Base-by-base conservation (phyloP, 163 green algal species). In the Chlorella variabilis region DNA sequence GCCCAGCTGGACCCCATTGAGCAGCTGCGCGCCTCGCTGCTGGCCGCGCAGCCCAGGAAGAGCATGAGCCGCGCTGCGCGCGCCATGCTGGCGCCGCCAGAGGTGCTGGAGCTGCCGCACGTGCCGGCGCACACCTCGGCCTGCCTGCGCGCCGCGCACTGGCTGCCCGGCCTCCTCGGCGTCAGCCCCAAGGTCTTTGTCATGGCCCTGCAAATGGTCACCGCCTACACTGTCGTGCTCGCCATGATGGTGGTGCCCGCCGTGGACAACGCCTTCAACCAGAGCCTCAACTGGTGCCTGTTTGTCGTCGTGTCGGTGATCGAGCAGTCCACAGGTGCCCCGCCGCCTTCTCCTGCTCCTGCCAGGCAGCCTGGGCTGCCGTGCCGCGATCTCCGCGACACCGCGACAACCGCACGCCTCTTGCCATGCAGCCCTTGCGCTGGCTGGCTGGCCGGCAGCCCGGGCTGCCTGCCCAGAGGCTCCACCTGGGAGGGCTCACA, bases 291-390 rank as follows among this genome's bases (percentile, higher is more conserved):
- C 17, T 82, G 73, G 81, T 36, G 51, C 1, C 65, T 86, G 9
- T 82, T 86, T 58, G 71, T 82, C 4, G 25, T 82, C 1, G 58
- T 82, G 18, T 54, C 66, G 4, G 69, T 86, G 21, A 18, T 86
- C 29, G 73, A 86, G 81, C 81, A 71, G 3, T 61, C 36, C 18
- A 75, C 81, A 34, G 81, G 81, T 65, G 38, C 27, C 63, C 18
- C 23, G 54, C 18, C 23, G 20, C 23, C 54, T 62, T n/a, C 13
- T 25, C 54, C 54, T n/a, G 23, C 54, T 15, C 20, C 15, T 54
- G 15, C 45, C 45, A 54, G 11, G 45, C 45, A 54, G 45, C 45
- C 45, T 54, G 45, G n/a, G n/a, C n/a, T n/a, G n/a, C n/a, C n/a
- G n/a, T n/a, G n/a, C n/a, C n/a, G n/a, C n/a, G n/a, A n/a, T n/a